Evolutionary conservation across 2,329 filamentous ascomycete species (phyloP).

Genomic region (Pseudocercospora musae): DNA sequence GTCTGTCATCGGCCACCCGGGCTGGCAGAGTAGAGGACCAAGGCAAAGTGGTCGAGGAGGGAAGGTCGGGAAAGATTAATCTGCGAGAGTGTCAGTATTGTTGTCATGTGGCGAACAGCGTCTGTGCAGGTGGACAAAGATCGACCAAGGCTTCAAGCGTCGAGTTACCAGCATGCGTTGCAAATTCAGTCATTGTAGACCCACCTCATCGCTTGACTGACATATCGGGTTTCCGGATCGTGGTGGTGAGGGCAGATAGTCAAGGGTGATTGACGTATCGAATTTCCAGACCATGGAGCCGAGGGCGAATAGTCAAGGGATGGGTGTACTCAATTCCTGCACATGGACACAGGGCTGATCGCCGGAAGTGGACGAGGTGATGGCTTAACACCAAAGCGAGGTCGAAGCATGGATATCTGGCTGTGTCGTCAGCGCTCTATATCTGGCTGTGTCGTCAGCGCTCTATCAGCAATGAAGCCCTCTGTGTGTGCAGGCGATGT

Average conservation of each 20-base stretch:
- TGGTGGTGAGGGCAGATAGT: no score
- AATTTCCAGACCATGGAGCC: no score
- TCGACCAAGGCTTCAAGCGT: background rate
- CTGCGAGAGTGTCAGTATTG: background rate
- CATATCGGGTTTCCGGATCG: background rate
- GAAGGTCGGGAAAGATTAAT: no score
- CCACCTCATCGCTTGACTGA: background rate
- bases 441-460: no score
- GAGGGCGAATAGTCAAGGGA: no score
- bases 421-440: background rate
- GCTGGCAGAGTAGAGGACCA: no score
- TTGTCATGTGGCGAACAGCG: background rate
- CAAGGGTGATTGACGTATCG: no score
- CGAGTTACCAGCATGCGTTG: background rate
- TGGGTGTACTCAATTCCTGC: background rate
- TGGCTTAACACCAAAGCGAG: background rate
- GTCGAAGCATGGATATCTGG: background rate
- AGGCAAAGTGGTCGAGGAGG: no score
- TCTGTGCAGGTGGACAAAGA: background rate
- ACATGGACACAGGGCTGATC: no score
- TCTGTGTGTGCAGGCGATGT: background rate
- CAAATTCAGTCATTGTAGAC: background rate
- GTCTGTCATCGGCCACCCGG: no score
- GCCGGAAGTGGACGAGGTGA: no score
- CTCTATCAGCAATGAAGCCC: background rate